Percentiles rank a stretch among this genome's conserved stretches.
phyloP scores from a whole-genome alignment of 331 rosid genomes.

The Quercus phellos region DNA sequence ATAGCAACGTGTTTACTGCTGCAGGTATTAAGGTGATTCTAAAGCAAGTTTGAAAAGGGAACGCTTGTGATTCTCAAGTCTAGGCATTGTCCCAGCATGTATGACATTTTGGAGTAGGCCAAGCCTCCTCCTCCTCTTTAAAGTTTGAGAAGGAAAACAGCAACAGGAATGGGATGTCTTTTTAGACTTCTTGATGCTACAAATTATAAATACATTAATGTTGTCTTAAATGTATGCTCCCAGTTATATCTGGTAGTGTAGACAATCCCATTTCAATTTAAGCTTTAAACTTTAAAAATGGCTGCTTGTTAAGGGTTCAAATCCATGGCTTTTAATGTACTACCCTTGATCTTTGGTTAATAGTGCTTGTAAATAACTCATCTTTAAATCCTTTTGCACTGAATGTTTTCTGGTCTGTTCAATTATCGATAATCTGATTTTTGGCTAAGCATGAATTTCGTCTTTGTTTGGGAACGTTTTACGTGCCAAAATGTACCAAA shows the following conservation, averaged over 20 bases:
- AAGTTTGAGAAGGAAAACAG: slow-evolving; percentile 20
- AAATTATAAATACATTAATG: slow-evolving; percentile 49
- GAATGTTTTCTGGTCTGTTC: neutral
- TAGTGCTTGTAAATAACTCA: neutral
- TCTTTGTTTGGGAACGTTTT: too few species aligned
- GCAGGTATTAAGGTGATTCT: slow-evolving; percentile 15
- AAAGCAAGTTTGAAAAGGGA: slow-evolving; percentile 10
- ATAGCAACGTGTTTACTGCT: neutral
- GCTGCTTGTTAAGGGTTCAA: neutral
- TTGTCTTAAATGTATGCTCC: slow-evolving; percentile 19
- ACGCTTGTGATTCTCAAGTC: neutral
- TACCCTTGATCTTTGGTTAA: too few species aligned
- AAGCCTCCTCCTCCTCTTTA: slow-evolving; percentile 6
- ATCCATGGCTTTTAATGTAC: too few species aligned
- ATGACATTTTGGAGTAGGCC: slow-evolving; percentile 19
- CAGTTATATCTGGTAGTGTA: neutral
- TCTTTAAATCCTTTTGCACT: neutral
- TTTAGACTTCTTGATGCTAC: slow-evolving; percentile 14
- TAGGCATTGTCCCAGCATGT: slow-evolving; percentile 2
- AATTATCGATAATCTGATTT: neutral
- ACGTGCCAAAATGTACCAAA: too few species aligned
- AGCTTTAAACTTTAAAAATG: neutral
- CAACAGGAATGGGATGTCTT: slow-evolving; percentile 19
- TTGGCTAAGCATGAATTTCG: neutral
- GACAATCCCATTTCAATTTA: neutral